Evolutionary conservation across 129 eudicot species (phyloP).

Genomic region (Flaveria bidentis): DNA sequence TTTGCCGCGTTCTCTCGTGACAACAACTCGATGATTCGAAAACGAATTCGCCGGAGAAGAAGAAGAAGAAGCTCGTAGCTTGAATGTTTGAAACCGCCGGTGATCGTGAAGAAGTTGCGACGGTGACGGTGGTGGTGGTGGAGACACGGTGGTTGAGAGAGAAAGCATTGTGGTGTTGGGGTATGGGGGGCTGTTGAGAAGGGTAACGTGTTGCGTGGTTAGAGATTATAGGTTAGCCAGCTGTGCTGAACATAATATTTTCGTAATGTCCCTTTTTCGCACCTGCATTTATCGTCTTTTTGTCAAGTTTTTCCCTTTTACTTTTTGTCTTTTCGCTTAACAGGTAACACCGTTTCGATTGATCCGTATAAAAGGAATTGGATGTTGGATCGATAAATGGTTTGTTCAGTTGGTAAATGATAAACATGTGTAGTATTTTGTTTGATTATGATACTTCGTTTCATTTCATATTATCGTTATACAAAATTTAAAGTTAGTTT

Average conservation of each 20-base stretch:
- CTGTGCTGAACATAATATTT: background rate
- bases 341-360: no score
- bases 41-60: conserved; percentile 23
- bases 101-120: conserved; percentile 30
- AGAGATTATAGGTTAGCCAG: background rate
- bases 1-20: conserved; percentile 94
- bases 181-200: conserved; percentile 15
- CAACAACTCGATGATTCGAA: conserved; percentile 61
- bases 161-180: conserved; percentile 32
- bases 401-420: no score
- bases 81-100: conserved; percentile 34
- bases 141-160: conserved; percentile 41
- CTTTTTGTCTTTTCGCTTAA: background rate
- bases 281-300: background rate
- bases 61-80: conserved; percentile 26
- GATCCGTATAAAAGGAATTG: no score
- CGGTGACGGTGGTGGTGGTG: conserved; percentile 15
- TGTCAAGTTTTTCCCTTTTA: background rate
- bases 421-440: no score
- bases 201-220: conserved; percentile 41
- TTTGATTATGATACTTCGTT: no score
- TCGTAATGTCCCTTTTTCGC: background rate
- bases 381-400: no score
- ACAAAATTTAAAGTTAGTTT: no score
- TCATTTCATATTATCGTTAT: no score